Conservation (phyloP, 768 basidiomycete species). For the Xerocomus potaroensis region DNA sequence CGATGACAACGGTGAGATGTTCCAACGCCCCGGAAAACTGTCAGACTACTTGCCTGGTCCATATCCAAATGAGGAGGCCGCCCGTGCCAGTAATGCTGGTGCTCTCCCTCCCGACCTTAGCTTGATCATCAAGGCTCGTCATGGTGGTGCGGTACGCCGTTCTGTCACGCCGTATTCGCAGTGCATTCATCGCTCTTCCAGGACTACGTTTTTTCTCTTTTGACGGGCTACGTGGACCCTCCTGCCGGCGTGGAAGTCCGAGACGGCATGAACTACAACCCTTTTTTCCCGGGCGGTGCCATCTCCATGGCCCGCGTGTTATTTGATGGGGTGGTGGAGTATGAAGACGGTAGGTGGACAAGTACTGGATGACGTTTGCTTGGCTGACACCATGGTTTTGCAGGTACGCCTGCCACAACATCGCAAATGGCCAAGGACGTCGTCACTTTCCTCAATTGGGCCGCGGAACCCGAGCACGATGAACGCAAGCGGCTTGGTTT, state of each 20-base stretch:
- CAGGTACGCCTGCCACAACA: constrained; percentile 92
- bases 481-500: constrained; percentile 96
- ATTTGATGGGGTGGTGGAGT: constrained; percentile 95
- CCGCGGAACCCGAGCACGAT: constrained; percentile 97
- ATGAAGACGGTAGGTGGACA: constrained; percentile 72
- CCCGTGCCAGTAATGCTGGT: constrained; percentile 89
- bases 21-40: constrained; percentile 96
- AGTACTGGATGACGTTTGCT: background rate
- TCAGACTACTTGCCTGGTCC: constrained; percentile 94
- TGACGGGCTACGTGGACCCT: constrained; percentile 96
- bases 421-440: constrained; percentile 99
- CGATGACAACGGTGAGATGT: constrained; percentile 94
- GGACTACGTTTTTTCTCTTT: constrained; percentile 96
- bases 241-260: constrained; percentile 93
- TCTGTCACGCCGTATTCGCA: background rate
- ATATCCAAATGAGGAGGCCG: constrained; percentile 98
- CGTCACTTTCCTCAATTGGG: constrained; percentile 92
- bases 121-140: constrained; percentile 96
- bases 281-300: constrained; percentile 98
- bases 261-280: constrained; percentile 99
- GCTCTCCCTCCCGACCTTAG: constrained; percentile 96
- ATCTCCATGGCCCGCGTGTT: constrained; percentile 98
- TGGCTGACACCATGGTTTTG: constrained; percentile 8
- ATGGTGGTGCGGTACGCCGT: constrained; percentile 83
- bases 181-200: constrained; percentile 28